phyloP scores from a whole-genome alignment of 1,139 yeast genomes.

The Candida tropicalis region DNA sequence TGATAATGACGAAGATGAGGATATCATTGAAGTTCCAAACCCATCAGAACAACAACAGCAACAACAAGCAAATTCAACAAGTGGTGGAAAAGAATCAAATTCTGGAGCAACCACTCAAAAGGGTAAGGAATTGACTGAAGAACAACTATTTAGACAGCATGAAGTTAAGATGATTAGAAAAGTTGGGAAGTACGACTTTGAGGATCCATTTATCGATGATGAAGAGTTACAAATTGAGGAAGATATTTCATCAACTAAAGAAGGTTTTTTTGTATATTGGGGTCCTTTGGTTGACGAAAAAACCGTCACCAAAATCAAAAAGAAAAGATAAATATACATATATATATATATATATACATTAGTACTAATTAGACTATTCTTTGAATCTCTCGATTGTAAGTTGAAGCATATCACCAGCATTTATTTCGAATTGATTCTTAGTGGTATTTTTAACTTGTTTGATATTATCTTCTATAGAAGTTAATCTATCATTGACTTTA shows the following conservation, averaged over 20 bases:
- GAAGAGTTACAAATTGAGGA: constrained; percentile 92
- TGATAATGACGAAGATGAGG: constrained; percentile 60
- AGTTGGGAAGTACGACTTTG: constrained; percentile 87
- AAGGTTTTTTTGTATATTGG: constrained; percentile 94
- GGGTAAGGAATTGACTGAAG: constrained; percentile 49
- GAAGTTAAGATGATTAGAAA: constrained; percentile 59
- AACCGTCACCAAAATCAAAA: constrained; percentile 18
- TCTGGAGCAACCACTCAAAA: constrained; percentile 23
- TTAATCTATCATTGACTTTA: constrained; percentile 24
- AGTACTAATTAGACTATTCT: constrained; percentile 10
- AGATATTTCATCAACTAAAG: constrained; percentile 87
- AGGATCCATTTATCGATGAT: constrained; percentile 97
- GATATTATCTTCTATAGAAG: constrained; percentile 1
- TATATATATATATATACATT: constrained; percentile 5
- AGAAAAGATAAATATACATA: constrained; percentile 4
- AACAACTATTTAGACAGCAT: constrained; percentile 45
- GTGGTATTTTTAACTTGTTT: constrained; percentile 18
- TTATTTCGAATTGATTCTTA: constrained; percentile 27
- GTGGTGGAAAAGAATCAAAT: background rate
- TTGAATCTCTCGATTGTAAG: constrained; percentile 43
- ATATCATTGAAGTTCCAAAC: constrained; percentile 28
- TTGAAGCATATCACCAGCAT: constrained; percentile 40
- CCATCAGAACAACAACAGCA: constrained; percentile 21
- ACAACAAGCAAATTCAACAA: constrained; percentile 28
- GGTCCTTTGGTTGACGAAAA: constrained; percentile 85